phyloP scores from a whole-genome alignment of 192 early-diverging fungal genomes.

The Coemansia sp. region DNA sequence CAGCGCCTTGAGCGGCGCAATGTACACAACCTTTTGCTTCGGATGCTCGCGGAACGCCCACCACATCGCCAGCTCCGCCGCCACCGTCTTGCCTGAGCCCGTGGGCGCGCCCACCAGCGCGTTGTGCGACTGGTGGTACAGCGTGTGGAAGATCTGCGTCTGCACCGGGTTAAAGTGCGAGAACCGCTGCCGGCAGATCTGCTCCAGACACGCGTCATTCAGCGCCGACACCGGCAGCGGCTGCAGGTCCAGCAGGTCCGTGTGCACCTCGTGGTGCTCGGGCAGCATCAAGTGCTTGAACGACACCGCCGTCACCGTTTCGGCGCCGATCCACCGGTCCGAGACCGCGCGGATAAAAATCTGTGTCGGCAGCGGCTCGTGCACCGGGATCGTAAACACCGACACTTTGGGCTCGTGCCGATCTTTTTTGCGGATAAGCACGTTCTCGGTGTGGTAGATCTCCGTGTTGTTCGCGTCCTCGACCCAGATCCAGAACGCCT shows the following conservation, averaged over 20 bases:
- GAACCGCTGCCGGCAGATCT: slow-evolving; percentile 78
- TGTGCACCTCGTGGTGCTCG: slow-evolving; percentile 75
- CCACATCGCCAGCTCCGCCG: slow-evolving; percentile 96
- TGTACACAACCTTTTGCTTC: slow-evolving; percentile 85
- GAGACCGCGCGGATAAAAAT: slow-evolving; percentile 91
- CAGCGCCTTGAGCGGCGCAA: slow-evolving; percentile 95
- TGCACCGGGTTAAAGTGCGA: slow-evolving; percentile 98
- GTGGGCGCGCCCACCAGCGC: slow-evolving; percentile 93
- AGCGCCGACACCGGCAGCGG: slow-evolving; percentile 87
- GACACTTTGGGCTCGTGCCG: slow-evolving; percentile 65
- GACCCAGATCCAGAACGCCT: slow-evolving; percentile 97
- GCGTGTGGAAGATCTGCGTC: slow-evolving; percentile 97
- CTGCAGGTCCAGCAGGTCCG: slow-evolving; percentile 87
- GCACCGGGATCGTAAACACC: slow-evolving; percentile 86
- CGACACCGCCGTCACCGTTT: slow-evolving; percentile 78
- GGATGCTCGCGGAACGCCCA: slow-evolving; percentile 80
- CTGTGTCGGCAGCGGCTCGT: slow-evolving; percentile 87
- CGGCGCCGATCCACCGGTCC: slow-evolving; percentile 93
- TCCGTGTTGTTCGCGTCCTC: slow-evolving; percentile 85
- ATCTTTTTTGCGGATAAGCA: slow-evolving; percentile 69
- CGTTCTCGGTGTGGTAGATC: slow-evolving; percentile 90
- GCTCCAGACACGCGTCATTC: slow-evolving; percentile 75
- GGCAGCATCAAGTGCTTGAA: slow-evolving; percentile 93
- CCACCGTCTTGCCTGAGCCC: slow-evolving; percentile 96
- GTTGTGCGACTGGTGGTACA: slow-evolving; percentile 83